Percentiles rank a stretch among this genome's conserved stretches.
Evolutionary conservation across 345 rosid genomes (phyloP).

Genomic region (Populus nigra): DNA sequence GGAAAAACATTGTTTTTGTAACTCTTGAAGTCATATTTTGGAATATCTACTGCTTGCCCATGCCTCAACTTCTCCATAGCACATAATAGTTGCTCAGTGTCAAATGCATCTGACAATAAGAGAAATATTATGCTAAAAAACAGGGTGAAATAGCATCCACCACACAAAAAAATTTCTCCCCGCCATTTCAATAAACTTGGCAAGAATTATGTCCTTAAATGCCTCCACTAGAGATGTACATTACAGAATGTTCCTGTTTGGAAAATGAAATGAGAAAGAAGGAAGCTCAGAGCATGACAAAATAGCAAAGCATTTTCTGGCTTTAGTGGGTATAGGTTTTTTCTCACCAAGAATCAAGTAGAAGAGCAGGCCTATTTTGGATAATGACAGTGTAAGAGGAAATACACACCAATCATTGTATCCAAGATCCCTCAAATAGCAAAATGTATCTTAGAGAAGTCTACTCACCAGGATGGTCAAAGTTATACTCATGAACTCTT

Average conservation of each 20-base stretch:
- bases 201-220: no score
- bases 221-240: not conserved
- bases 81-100: constrained; percentile 68
- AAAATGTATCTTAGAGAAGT: constrained; percentile 17
- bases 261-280: constrained; percentile 1
- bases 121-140: constrained; percentile 14
- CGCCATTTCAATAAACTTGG: constrained; percentile 4
- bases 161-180: not conserved
- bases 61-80: constrained; percentile 88
- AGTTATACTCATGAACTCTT: constrained; percentile 92
- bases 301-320: not conserved
- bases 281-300: not conserved
- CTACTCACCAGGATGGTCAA: constrained; percentile 97
- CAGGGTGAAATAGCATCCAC: not conserved
- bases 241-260: not conserved
- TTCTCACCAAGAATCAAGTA: no score
- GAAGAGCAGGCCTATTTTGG: not conserved
- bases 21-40: constrained; percentile 90
- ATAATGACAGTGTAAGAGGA: not conserved
- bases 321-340: no score
- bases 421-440: not conserved
- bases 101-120: constrained; percentile 77
- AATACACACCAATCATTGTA: not conserved
- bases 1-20: constrained; percentile 38
- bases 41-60: constrained; percentile 86